Percentiles rank a stretch among this genome's conserved stretches.
Conservation (phyloP, 2,329 filamentous ascomycete species). For the Drechslerella coelobrocha region DNA sequence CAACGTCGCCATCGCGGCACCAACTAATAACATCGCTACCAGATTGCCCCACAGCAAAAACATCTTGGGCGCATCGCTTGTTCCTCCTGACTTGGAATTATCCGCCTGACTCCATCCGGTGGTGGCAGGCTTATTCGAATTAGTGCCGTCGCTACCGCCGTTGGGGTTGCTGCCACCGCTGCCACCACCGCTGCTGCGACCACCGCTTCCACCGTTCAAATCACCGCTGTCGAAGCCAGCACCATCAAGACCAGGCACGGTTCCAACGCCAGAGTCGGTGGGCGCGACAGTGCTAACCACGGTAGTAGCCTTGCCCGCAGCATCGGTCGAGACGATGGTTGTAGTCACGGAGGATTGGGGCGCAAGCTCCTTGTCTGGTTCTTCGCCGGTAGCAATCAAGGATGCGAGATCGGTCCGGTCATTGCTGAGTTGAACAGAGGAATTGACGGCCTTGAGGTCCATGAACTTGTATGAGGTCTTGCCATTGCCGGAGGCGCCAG, state of each 20-base stretch:
- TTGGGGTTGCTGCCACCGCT: constrained; percentile 56
- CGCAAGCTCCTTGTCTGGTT: constrained; percentile 67
- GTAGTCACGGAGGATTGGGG: constrained; percentile 56
- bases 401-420: constrained; percentile 78
- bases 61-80: constrained; percentile 15
- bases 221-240: constrained; percentile 60
- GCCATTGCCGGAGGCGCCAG: constrained; percentile 68
- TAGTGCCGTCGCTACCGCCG: constrained; percentile 55
- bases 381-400: constrained; percentile 78
- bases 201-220: constrained; percentile 54
- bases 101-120: constrained; percentile 44
- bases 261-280: constrained; percentile 58
- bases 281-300: constrained; percentile 55
- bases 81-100: not conserved
- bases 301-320: constrained; percentile 53
- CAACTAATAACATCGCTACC: constrained; percentile 34
- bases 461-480: constrained; percentile 75
- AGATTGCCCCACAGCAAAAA: constrained; percentile 27
- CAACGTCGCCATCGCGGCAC: constrained; percentile 24
- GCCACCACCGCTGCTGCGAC: constrained; percentile 45
- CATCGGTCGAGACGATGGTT: constrained; percentile 37
- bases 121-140: constrained; percentile 37
- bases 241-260: constrained; percentile 66
- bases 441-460: constrained; percentile 70
- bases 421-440: constrained; percentile 77